These are phyloP conservation scores for Fusarium brevicatenulatum DNA, from an alignment of 2,329 filamentous ascomycete species.

Conservation along the genomic window DNA sequence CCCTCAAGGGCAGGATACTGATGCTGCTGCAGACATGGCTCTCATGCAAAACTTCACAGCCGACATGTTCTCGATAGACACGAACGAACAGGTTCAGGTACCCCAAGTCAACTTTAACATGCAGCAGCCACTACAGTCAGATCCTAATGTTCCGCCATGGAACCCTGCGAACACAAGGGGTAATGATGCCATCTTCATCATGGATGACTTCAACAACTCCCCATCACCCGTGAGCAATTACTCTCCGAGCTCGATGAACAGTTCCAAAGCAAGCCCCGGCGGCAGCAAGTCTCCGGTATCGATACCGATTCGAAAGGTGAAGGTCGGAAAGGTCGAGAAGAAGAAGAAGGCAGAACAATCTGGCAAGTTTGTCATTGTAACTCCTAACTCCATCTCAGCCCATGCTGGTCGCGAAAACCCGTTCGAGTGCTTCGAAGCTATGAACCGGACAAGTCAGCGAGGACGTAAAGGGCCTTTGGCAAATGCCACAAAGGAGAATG, in stretches of 20 bases:
- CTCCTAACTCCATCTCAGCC: conserved; percentile 63
- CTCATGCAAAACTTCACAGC: conserved; percentile 48
- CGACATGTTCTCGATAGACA: conserved; percentile 43
- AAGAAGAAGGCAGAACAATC: conserved; percentile 52
- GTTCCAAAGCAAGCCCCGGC: conserved; percentile 37
- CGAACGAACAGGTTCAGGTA: conserved; percentile 43
- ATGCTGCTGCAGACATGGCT: conserved; percentile 44
- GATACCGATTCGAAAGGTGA: conserved; percentile 55
- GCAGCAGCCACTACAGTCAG: conserved; percentile 51
- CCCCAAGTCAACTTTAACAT: conserved; percentile 50
- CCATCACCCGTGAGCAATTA: conserved; percentile 47
- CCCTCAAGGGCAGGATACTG: conserved; percentile 31
- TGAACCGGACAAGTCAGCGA: conserved; percentile 60
- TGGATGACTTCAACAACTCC: conserved; percentile 53
- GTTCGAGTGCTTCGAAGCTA: conserved; percentile 65
- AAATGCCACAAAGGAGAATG: conserved; percentile 64
- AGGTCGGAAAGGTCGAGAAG: conserved; percentile 58
- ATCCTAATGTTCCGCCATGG: conserved; percentile 56
- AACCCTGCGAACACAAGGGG: conserved; percentile 49
- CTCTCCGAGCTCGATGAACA: conserved; percentile 47
- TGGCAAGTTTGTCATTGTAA: conserved; percentile 66
- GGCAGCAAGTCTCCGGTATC: conserved; percentile 46
- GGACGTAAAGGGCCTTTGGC: conserved; percentile 67
- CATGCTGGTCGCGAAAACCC: conserved; percentile 61
- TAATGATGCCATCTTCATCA: conserved; percentile 49